Conservation (phyloP, 2,329 filamentous ascomycete species). For the Fusarium sp. region DNA sequence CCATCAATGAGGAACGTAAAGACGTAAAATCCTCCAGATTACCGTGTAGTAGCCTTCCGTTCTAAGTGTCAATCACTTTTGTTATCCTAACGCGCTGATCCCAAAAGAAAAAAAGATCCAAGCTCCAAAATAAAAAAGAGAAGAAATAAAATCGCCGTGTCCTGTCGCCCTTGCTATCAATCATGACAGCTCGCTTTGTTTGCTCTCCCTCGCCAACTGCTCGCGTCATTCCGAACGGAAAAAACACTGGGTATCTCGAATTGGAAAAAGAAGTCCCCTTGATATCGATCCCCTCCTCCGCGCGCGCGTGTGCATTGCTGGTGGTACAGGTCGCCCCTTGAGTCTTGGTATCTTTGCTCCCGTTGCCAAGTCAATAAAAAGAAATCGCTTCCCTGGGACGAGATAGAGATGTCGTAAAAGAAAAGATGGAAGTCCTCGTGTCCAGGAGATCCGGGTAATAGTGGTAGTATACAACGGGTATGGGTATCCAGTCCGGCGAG, state of each 20-base stretch:
- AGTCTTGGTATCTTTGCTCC: conserved; percentile 45
- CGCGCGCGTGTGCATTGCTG: conserved; percentile 50
- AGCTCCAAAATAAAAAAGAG: conserved; percentile 29
- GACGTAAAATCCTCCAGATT: conserved; percentile 45
- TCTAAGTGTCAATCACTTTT: conserved; percentile 51
- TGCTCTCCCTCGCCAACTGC: conserved; percentile 45
- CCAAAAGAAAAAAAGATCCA: conserved; percentile 30
- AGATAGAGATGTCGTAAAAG: conserved; percentile 44
- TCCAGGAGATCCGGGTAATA: conserved; percentile 47
- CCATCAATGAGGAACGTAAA: conserved; percentile 41
- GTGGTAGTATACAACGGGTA: conserved; percentile 51
- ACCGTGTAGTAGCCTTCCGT: conserved; percentile 48
- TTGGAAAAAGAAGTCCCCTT: conserved; percentile 51
- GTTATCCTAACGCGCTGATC: conserved; percentile 46
- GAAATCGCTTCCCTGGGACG: conserved; percentile 45
- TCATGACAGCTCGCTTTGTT: conserved; percentile 26
- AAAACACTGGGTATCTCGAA: conserved; percentile 55
- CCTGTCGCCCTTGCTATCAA: conserved; percentile 28
- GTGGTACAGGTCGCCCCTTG: conserved; percentile 53
- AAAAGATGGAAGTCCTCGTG: conserved; percentile 44
- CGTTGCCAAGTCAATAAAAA: conserved; percentile 46
- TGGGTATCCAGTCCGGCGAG: conserved; percentile 46
- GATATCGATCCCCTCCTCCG: conserved; percentile 49
- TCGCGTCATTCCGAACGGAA: conserved; percentile 49
- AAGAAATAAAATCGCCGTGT: conserved; percentile 30